Base-by-base conservation (phyloP, 2,329 filamentous ascomycete genomes). In the Penicillium brasilianum region DNA sequence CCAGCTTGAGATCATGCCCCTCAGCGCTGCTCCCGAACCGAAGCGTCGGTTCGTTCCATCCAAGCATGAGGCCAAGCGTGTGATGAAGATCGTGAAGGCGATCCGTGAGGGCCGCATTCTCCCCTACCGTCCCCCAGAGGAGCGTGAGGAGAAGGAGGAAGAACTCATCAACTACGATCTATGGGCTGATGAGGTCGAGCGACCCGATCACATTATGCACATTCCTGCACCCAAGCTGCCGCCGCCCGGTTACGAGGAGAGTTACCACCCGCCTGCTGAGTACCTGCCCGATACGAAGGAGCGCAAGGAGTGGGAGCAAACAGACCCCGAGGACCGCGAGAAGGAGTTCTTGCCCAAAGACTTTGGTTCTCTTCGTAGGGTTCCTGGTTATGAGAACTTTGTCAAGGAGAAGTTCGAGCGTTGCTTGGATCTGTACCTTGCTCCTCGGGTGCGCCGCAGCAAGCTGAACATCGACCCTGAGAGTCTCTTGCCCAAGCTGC, bases 331-430 rank as follows among this genome's bases (percentile, higher is more conserved):
- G 75, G 95, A 99, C 65, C 85, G 93, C 58, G 92, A 96, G 70
- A 93, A 89, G 74, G 91, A 96, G 52, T 99, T 92, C 71, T 80
- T 99, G 36, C 92, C 96, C 1, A 87, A 87, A 61, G 88, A 92
- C 73, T 92, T 92, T 75, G 88, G 90, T 68, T 89, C 95, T 2
- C 82, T 99, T 58, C 90, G 95, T 64, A 93, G 92, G 74, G 95
- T 98, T 7, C 95, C 96, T 54, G 96, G 90, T 16, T 99, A 97
- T 74, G 91, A 90, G 54, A 86, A 85, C 57, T 92, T 97, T 68
- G 88, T 99, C 75, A 97, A 97, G 77, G 95, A 99, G 78, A 90
- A 93, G 68, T 99, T 99, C 71, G 93, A 99, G 77, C 86, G 96
- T 66, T 98, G 93, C 76, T 82, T 99, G 68, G 96, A 99, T 78